These are phyloP conservation scores for Populus deltoides DNA, from an alignment of 345 rosid species.

Conservation along the genomic window DNA sequence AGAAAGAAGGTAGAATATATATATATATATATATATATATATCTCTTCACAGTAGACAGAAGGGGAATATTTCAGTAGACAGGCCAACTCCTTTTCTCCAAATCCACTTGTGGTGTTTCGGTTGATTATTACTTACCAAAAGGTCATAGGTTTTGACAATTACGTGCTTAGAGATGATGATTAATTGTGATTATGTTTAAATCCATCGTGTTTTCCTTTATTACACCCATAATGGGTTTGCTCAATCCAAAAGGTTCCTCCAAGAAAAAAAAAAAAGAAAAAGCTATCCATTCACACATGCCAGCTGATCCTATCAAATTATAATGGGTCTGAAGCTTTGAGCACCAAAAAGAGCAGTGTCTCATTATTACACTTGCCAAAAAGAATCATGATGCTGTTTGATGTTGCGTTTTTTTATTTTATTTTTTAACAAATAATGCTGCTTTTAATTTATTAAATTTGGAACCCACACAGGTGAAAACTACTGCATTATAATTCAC, in stretches of 20 bases:
- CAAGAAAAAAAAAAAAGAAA: neutral
- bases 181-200: constrained; percentile 15
- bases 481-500: no score
- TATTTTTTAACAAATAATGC: neutral
- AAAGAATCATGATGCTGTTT: constrained; percentile 16
- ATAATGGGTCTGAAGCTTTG: constrained; percentile 4
- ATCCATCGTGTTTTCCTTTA: constrained; percentile 1
- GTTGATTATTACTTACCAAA: constrained; percentile 39
- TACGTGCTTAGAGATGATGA: constrained; percentile 27
- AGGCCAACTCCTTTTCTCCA: constrained; percentile 13
- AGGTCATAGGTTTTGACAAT: constrained; percentile 49
- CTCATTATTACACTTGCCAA: constrained; percentile 14
- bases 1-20: neutral
- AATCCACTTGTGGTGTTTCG: constrained; percentile 19
- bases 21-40: no score
- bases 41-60: neutral
- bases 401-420: no score
- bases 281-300: constrained; percentile 11
- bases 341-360: neutral
- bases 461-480: neutral
- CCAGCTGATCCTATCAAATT: constrained; percentile 13
- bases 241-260: constrained; percentile 2
- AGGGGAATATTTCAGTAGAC: neutral
- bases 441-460: neutral
- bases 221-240: constrained; percentile 12